Evolutionary conservation across 1,284 basidiomycete species (phyloP), one percentile per base, ranked within the genome.

Genomic region (Trametes hirsuta): DNA sequence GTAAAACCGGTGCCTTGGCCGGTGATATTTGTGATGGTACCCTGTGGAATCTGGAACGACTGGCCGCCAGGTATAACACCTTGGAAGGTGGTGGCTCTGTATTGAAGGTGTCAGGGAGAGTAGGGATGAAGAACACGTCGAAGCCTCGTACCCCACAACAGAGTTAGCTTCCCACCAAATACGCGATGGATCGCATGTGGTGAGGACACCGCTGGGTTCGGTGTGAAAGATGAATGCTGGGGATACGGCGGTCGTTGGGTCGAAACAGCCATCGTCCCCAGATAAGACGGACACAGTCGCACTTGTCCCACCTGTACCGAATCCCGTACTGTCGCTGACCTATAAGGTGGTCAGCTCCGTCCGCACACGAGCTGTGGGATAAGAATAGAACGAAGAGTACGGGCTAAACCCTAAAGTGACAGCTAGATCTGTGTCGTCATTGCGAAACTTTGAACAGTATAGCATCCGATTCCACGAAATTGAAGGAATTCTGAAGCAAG

Each of bases 1-100:
- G 69, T 73, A 66, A 92, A 91, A 3, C 88, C 88, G 3, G 74
- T 80, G 4, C 88, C 89, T 62, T 84, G 72, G 0, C 67, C 61
- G 0, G 69, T 30, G 0, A 80, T 71, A 8, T 75, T 73, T 1
- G 84, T 81, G 25, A 85, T 70, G 1, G 67, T 37, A 6, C 76
- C 77, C 55, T 79, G 57, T 1, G 86, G 84, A 55, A 93, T 82
- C 6, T 78, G 69, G 69, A 92, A 92, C 0, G 90, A 88, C 52
- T 90, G 75, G 15, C 91, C 91, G 2, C 90, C 91, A 1, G 91
- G 91, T 36, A 93, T 92, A 44, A 92, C 77, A 9, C 89, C 90
- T 42, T 85, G 77, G 71, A 93, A 88, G 35, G 73, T 80, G 3
- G 84, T 80, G 2, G 70, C 81, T 10, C 88, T 88, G 59, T 41